phyloP scores from a whole-genome alignment of 2,329 filamentous ascomycete species.

The Aspergillus versicolor region DNA sequence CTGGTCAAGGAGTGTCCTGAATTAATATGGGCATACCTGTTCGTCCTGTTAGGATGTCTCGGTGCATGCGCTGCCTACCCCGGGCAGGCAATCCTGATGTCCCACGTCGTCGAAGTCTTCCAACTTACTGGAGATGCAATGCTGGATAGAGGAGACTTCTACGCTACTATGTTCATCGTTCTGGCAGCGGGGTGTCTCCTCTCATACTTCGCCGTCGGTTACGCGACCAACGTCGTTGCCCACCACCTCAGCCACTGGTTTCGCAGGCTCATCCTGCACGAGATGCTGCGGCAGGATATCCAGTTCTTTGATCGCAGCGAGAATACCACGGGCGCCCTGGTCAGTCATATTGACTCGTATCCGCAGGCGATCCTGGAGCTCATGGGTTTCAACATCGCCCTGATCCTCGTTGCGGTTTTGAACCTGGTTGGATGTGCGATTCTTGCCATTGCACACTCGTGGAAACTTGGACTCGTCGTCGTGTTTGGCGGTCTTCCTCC shows the following conservation, averaged over 20 bases:
- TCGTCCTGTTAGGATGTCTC: conserved; percentile 9
- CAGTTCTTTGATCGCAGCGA: conserved; percentile 86
- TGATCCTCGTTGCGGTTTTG: conserved; percentile 73
- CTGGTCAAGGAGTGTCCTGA: conserved; percentile 5
- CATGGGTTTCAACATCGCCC: conserved; percentile 75
- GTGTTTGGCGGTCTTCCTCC: conserved; percentile 49
- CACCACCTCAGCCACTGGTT: conserved; percentile 71
- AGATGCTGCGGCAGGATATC: conserved; percentile 91
- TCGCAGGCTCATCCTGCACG: conserved; percentile 77
- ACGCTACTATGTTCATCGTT: conserved; percentile 86
- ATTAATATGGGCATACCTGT: conserved; percentile 1
- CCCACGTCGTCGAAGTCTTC: conserved; percentile 77
- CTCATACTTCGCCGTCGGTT: conserved; percentile 49
- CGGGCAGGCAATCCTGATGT: conserved; percentile 75
- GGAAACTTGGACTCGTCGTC: conserved; percentile 53
- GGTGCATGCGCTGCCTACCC: conserved; percentile 80
- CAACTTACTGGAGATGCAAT: conserved; percentile 60
- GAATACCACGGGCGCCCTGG: conserved; percentile 85
- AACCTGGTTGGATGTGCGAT: conserved; percentile 49
- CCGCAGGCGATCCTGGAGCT: conserved; percentile 62
- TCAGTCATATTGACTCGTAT: conserved; percentile 28
- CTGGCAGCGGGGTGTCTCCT: conserved; percentile 50
- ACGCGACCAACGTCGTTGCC: conserved; percentile 68
- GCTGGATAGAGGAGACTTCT: conserved; percentile 75
- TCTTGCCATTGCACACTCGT: conserved; percentile 49